These are phyloP conservation scores for Berberis thunbergii DNA, from an alignment of 164 flowering plant genomes.

Conservation along the genomic window DNA sequence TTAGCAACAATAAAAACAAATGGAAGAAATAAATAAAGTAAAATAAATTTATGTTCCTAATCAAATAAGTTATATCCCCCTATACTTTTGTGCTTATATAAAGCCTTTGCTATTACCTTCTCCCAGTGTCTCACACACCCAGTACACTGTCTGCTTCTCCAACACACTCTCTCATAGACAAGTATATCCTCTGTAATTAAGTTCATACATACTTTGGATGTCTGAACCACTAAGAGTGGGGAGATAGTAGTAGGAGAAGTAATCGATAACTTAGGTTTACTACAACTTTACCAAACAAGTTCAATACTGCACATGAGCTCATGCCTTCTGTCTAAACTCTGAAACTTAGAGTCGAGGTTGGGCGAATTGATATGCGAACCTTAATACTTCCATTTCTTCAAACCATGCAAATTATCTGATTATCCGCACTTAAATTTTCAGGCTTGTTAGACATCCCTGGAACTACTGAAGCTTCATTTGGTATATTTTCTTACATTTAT, in stretches of 20 bases:
- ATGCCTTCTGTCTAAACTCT: constrained; percentile 41
- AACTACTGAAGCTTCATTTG: constrained; percentile 68
- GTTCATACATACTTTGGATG: constrained; percentile 23
- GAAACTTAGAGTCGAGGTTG: constrained; percentile 44
- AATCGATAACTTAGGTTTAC: constrained; percentile 43
- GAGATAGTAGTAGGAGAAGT: constrained; percentile 64
- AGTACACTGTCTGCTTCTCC: neutral
- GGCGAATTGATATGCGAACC: too few relatives aligned
- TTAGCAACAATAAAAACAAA: too few relatives aligned
- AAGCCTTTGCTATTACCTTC: neutral
- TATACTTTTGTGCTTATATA: constrained; percentile 29
- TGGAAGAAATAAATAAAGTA: neutral
- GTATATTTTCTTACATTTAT: constrained; percentile 19
- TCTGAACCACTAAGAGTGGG: constrained; percentile 44
- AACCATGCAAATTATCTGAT: too few relatives aligned
- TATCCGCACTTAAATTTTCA: constrained; percentile 15
- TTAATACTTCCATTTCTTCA: too few relatives aligned
- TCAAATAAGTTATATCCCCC: constrained; percentile 1
- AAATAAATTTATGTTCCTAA: neutral
- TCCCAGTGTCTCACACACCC: neutral
- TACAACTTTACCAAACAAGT: constrained; percentile 48
- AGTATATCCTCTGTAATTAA: neutral
- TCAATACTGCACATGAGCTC: constrained; percentile 56
- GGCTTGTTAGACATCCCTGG: constrained; percentile 83
- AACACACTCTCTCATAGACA: constrained; percentile 8